Percentiles rank a stretch among this genome's conserved stretches.
Conservation (phyloP, 352 stramenopile species). For the Globisporangium alternatum region DNA sequence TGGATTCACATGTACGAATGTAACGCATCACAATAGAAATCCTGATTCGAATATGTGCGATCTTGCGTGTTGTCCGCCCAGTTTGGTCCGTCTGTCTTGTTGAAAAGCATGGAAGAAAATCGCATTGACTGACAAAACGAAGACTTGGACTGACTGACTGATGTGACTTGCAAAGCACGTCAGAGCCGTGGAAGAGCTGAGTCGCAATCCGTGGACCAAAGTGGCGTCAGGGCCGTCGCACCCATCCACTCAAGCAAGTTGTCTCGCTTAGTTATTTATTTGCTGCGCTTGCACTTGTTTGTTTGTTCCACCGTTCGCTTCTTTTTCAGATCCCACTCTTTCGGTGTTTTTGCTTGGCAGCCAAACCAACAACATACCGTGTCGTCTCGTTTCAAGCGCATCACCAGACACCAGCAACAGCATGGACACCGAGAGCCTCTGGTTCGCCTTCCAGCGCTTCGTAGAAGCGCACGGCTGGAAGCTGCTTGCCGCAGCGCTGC, state of each 20-base stretch:
- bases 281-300: not conserved
- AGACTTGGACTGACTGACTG: not conserved
- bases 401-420: not conserved
- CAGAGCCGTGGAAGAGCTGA: not conserved
- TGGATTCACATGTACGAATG: not conserved
- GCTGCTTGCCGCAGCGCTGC: conserved; percentile 29
- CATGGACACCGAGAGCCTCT: conserved; percentile 20
- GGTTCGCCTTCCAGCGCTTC: conserved; percentile 23
- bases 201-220: conserved; percentile 3
- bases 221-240: conserved; percentile 1
- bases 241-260: not conserved
- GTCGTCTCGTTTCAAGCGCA: not conserved
- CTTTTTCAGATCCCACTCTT: conserved; percentile 7
- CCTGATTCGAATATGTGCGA: not conserved
- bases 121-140: not conserved
- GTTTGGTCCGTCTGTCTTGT: not conserved
- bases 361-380: not conserved
- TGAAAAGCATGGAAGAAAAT: conserved; percentile 5
- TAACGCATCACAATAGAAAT: not conserved
- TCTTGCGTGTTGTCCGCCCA: not conserved
- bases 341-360: not conserved
- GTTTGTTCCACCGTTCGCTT: conserved; percentile 4
- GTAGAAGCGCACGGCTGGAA: conserved; percentile 59
- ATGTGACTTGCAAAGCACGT: not conserved
- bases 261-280: not conserved